Percentiles rank a stretch among this genome's conserved stretches.
phyloP scores from a whole-genome alignment of 164 flowering plant genomes.

The Protea cynaroides region DNA sequence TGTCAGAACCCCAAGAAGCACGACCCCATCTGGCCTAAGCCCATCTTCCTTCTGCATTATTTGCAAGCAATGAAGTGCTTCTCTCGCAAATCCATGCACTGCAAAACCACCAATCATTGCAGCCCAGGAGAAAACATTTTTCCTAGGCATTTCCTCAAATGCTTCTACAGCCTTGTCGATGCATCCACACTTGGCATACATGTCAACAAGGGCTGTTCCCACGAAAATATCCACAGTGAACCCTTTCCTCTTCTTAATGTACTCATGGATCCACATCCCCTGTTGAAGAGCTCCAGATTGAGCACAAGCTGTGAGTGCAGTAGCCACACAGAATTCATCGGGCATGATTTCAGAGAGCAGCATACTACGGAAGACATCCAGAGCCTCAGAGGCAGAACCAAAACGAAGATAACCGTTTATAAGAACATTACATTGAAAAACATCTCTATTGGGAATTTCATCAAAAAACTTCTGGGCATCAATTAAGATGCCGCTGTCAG shows the following conservation, averaged over 20 bases:
- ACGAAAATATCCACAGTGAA: slow-evolving; percentile 12
- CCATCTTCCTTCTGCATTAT: slow-evolving; percentile 19
- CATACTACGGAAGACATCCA: slow-evolving; percentile 16
- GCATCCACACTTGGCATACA: slow-evolving; percentile 39
- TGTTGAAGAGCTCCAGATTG: slow-evolving; percentile 19
- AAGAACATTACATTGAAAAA: slow-evolving; percentile 22
- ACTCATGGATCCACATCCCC: slow-evolving; percentile 26
- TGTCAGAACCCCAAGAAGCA: slow-evolving; percentile 26
- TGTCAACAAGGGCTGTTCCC: slow-evolving; percentile 25
- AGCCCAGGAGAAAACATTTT: slow-evolving; percentile 25
- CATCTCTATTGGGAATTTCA: slow-evolving; percentile 14
- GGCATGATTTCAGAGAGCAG: slow-evolving; percentile 14
- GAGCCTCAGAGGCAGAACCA: slow-evolving; percentile 14
- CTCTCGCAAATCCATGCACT: slow-evolving; percentile 13
- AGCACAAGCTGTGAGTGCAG: slow-evolving; percentile 23
- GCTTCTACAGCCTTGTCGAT: slow-evolving; percentile 25
- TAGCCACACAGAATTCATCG: slow-evolving; percentile 21
- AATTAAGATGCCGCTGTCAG: neutral
- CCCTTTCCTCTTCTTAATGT: slow-evolving; percentile 12
- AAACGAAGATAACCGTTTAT: slow-evolving; percentile 16
- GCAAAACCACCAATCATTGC: slow-evolving; percentile 26
- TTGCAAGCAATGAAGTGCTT: slow-evolving; percentile 18
- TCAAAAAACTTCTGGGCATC: slow-evolving; percentile 24
- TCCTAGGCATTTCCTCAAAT: slow-evolving; percentile 21
- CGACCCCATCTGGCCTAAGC: slow-evolving; percentile 29